Conservation (phyloP, 257 asterid genomes). For the Primulina eburnea region DNA sequence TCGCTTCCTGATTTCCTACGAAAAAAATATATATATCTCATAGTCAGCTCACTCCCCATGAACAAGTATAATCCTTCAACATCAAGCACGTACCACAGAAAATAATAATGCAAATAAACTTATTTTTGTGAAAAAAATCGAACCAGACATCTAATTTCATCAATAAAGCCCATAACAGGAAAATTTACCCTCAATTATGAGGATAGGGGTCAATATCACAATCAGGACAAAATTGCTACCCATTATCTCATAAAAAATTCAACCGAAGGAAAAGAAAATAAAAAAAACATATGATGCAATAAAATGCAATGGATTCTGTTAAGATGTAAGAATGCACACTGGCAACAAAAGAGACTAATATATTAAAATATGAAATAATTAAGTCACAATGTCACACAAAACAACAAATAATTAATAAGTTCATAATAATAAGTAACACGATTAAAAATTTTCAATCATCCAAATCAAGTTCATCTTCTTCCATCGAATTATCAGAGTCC, state of each 20-base stretch:
- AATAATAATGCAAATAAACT: conserved; percentile 13
- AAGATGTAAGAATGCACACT: no score
- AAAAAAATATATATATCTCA: conserved; percentile 17
- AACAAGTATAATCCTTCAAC: no score
- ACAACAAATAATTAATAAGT: no score
- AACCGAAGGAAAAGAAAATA: background rate
- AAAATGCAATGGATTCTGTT: background rate
- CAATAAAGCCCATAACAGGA: conserved; percentile 9
- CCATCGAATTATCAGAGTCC: no score
- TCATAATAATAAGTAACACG: no score
- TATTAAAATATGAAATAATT: no score
- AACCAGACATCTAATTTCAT: conserved; percentile 15
- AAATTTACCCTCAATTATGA: conserved; percentile 13
- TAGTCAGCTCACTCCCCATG: background rate
- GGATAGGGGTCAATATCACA: background rate
- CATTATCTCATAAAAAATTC: background rate
- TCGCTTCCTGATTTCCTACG: conserved; percentile 84
- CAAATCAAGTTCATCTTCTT: no score
- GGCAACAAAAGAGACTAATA: background rate
- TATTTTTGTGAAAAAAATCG: conserved; percentile 3
- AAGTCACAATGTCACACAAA: no score
- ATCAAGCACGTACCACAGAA: conserved; percentile 1
- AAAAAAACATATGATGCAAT: background rate
- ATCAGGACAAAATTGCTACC: conserved; percentile 17
- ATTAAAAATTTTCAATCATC: no score